These are phyloP conservation scores for Termitomyces sp. DNA, from an alignment of 768 basidiomycete species.

Conservation along the genomic window DNA sequence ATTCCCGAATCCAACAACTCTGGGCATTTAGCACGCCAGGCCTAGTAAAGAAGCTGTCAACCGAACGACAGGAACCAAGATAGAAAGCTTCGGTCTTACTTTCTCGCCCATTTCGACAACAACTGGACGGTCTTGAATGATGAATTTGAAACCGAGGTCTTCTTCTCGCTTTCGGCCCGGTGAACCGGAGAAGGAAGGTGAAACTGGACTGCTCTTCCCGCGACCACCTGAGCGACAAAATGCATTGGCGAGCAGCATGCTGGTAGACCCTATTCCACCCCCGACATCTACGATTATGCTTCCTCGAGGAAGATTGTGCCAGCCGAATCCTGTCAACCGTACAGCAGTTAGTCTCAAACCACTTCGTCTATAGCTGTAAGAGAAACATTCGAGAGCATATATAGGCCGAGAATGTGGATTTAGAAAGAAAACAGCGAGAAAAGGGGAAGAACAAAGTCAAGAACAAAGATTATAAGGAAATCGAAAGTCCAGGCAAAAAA, in stretches of 20 bases:
- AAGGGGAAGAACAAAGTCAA: not conserved
- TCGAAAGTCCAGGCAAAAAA: not conserved
- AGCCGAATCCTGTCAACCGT: constrained; percentile 49
- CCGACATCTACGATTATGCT: constrained; percentile 65
- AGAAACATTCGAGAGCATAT: constrained; percentile 5
- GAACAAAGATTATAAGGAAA: not conserved
- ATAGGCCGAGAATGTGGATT: not conserved
- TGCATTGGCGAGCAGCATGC: constrained; percentile 35
- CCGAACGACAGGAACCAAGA: not conserved
- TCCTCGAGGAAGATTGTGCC: constrained; percentile 46
- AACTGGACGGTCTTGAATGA: constrained; percentile 60
- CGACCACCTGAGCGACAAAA: constrained; percentile 22
- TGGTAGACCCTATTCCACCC: constrained; percentile 59
- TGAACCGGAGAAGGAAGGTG: not conserved
- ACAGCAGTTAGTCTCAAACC: not conserved
- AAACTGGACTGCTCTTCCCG: not conserved
- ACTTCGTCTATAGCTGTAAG: not conserved
- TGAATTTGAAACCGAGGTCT: constrained; percentile 35
- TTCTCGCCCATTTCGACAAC: constrained; percentile 53
- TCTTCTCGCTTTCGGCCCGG: constrained; percentile 18
- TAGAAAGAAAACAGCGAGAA: not conserved
- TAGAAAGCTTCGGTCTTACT: constrained; percentile 29
- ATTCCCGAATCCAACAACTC: constrained; percentile 52
- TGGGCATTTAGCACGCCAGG: constrained; percentile 59
- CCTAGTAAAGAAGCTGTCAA: constrained; percentile 24